phyloP scores from a whole-genome alignment of 805 yeast species.

The Suhomyces tanzawaensis region DNA sequence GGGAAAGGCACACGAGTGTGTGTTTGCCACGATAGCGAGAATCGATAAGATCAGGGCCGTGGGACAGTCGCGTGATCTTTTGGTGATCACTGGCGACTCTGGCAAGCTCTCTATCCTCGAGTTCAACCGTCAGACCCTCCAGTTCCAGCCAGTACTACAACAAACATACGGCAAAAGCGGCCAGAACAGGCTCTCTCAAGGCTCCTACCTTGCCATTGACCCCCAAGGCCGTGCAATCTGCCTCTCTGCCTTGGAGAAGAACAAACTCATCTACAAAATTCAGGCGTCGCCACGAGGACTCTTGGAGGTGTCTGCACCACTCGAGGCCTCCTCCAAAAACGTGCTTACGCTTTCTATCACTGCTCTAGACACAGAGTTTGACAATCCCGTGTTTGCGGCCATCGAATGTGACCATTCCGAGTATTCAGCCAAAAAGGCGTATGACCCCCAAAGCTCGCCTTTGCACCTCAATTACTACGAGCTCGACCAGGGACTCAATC shows the following conservation, averaged over 20 bases:
- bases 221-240: conserved; percentile 68
- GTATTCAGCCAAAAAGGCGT: conserved; percentile 6
- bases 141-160: conserved; percentile 49
- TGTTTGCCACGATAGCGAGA: conserved; percentile 58
- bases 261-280: conserved; percentile 67
- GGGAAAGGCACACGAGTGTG: conserved; percentile 2
- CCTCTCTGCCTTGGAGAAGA: conserved; percentile 69
- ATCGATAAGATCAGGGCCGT: conserved; percentile 51
- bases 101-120: conserved; percentile 64
- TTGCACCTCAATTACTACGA: conserved; percentile 64
- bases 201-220: conserved; percentile 67
- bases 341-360: conserved; percentile 51
- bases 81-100: conserved; percentile 76
- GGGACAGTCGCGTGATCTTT: conserved; percentile 52
- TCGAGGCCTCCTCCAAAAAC: conserved; percentile 59
- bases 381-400: conserved; percentile 82
- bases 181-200: conserved; percentile 71
- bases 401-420: conserved; percentile 60
- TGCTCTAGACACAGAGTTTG: conserved; percentile 73
- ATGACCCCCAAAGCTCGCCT: conserved; percentile 13
- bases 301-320: conserved; percentile 63
- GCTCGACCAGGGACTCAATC: conserved; percentile 82
- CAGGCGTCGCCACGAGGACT: conserved; percentile 44
- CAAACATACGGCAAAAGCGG: conserved; percentile 78
- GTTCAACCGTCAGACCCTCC: conserved; percentile 34